phyloP scores from a whole-genome alignment of 2,329 filamentous ascomycete species.

The Trematosphaeria pertusa region DNA sequence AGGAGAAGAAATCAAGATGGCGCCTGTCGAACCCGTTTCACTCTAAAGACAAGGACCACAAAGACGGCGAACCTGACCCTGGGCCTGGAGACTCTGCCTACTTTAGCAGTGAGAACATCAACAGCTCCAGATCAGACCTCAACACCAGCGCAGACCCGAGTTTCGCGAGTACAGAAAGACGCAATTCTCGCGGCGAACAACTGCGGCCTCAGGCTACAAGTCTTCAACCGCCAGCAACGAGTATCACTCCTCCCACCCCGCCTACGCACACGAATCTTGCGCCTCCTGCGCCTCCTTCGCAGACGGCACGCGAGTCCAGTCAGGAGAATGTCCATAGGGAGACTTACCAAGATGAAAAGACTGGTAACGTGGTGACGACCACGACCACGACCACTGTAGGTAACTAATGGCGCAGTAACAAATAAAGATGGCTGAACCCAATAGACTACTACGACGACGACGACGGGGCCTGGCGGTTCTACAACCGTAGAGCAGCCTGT shows the following conservation, averaged over 20 bases:
- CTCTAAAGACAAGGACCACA: conserved; percentile 41
- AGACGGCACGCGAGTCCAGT: conserved; percentile 19
- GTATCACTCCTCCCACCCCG: conserved; percentile 33
- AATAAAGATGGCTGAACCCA: too few relatives aligned
- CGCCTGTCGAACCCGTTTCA: conserved; percentile 46
- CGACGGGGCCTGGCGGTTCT: conserved; percentile 41
- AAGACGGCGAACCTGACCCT: conserved; percentile 20
- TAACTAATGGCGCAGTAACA: too few relatives aligned
- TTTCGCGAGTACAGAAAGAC: conserved; percentile 36
- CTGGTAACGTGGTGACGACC: conserved; percentile 43
- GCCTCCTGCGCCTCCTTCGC: conserved; percentile 7
- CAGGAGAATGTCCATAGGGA: conserved; percentile 37
- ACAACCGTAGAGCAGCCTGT: conserved; percentile 42
- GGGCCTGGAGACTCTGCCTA: conserved; percentile 41
- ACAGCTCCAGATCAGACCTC: conserved; percentile 25
- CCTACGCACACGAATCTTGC: conserved; percentile 12
- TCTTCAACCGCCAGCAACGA: conserved; percentile 23
- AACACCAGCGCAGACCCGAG: conserved; percentile 40
- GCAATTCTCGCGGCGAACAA: conserved; percentile 34
- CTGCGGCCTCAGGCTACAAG: conserved; percentile 23
- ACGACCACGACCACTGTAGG: conserved; percentile 46
- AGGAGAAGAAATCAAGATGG: conserved; percentile 47
- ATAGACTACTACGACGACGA: conserved; percentile 47
- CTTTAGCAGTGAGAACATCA: conserved; percentile 36
- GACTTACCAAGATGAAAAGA: conserved; percentile 38